phyloP scores from a whole-genome alignment of 2,329 filamentous ascomycete genomes.

The Xylariaceae sp. region DNA sequence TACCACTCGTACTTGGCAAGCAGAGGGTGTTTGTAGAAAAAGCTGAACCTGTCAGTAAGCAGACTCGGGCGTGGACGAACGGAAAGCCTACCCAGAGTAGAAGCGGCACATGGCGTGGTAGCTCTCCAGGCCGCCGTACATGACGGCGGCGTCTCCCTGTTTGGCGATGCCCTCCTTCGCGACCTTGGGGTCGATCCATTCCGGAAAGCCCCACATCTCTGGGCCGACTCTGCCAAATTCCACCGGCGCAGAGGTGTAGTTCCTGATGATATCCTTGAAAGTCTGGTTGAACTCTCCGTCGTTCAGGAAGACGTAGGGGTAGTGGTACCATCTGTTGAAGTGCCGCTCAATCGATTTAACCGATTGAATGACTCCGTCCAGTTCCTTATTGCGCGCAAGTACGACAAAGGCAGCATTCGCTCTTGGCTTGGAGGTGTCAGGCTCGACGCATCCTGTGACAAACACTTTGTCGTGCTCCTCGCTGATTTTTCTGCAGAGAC shows the following conservation, averaged over 20 bases:
- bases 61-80: neutral
- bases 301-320: conserved; percentile 97
- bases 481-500: conserved; percentile 72
- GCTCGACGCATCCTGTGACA: conserved; percentile 77
- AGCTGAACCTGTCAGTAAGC: conserved; percentile 40
- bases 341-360: conserved; percentile 97
- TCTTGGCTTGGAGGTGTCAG: conserved; percentile 68
- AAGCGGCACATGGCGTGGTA: conserved; percentile 99
- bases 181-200: conserved; percentile 91
- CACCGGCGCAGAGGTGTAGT: conserved; percentile 80
- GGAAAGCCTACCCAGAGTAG: conserved; percentile 74
- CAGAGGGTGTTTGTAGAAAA: conserved; percentile 95
- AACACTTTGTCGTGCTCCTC: conserved; percentile 98
- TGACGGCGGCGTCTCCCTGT: conserved; percentile 94
- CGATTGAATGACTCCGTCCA: conserved; percentile 92
- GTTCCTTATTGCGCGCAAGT: conserved; percentile 88
- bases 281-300: conserved; percentile 93
- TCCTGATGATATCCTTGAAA: conserved; percentile 80
- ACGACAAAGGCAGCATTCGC: conserved; percentile 96
- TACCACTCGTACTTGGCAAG: conserved; percentile 99
- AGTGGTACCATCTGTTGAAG: conserved; percentile 98
- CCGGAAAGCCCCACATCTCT: conserved; percentile 91
- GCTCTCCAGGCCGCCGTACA: conserved; percentile 98
- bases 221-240: conserved; percentile 92
- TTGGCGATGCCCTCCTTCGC: conserved; percentile 94